These are phyloP conservation scores for Baorangia bicolor DNA, from an alignment of 768 basidiomycete species.

Conservation along the genomic window DNA sequence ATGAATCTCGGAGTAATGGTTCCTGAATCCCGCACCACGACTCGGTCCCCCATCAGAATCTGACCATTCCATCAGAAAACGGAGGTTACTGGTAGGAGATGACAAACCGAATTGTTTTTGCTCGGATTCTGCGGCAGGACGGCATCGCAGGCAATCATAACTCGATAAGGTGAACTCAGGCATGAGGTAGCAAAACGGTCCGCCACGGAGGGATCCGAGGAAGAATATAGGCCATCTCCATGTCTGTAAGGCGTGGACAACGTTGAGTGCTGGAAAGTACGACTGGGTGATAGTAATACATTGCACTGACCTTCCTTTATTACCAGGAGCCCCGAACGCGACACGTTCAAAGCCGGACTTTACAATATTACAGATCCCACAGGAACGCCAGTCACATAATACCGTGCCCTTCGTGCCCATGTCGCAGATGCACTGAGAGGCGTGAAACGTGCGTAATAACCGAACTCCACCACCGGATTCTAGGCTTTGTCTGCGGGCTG, in stretches of 20 bases:
- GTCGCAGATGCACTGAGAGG: conserved; percentile 68
- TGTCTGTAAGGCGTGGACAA: conserved; percentile 37
- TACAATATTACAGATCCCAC: conserved; percentile 61
- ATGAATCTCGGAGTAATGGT: conserved; percentile 59
- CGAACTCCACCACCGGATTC: conserved; percentile 36
- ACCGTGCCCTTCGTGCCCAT: conserved; percentile 51
- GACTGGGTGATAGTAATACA: conserved; percentile 1
- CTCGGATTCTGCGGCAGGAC: conserved; percentile 35
- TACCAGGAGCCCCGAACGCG: conserved; percentile 53
- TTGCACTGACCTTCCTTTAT: conserved; percentile 52
- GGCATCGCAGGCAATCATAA: conserved; percentile 61
- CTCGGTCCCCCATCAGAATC: conserved; percentile 47
- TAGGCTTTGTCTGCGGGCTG: conserved; percentile 29
- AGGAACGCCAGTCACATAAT: conserved; percentile 59
- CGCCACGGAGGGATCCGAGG: conserved; percentile 55
- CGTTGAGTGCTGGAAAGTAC: neutral
- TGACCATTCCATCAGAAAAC: conserved; percentile 33
- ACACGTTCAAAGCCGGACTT: conserved; percentile 57
- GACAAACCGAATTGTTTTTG: conserved; percentile 28
- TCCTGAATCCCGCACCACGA: conserved; percentile 54
- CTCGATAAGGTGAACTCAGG: conserved; percentile 63
- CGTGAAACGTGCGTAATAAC: conserved; percentile 60
- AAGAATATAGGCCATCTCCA: conserved; percentile 64
- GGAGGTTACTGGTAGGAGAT: conserved; percentile 16
- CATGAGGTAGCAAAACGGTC: conserved; percentile 66